phyloP scores from a whole-genome alignment of 2,329 filamentous ascomycete genomes.

The Penicillium sp. region DNA sequence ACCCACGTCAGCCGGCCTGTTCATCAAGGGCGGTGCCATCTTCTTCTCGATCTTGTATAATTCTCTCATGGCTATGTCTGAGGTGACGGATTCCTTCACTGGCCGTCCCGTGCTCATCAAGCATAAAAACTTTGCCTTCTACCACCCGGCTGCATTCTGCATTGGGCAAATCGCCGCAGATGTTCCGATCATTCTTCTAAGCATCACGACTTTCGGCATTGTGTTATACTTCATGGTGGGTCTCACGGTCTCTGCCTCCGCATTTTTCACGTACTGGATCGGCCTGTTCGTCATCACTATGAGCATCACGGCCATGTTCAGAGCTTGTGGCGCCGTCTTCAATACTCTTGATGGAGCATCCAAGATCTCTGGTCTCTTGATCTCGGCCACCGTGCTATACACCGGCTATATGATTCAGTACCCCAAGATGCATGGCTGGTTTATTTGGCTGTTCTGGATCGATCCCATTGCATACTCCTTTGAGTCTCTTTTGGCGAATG shows the following conservation, averaged over 20 bases:
- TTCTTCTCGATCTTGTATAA: constrained; percentile 62
- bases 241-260: constrained; percentile 48
- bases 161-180: constrained; percentile 46
- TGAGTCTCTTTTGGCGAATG: constrained; percentile 31
- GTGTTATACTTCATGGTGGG: constrained; percentile 63
- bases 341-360: constrained; percentile 56
- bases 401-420: constrained; percentile 44
- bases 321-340: constrained; percentile 54
- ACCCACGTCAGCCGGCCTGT: constrained; percentile 54
- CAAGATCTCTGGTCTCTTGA: constrained; percentile 44
- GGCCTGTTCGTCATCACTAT: constrained; percentile 25
- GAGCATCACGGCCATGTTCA: constrained; percentile 56
- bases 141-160: constrained; percentile 43
- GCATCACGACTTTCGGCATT: constrained; percentile 57
- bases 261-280: constrained; percentile 62
- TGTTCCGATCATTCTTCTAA: constrained; percentile 55
- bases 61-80: constrained; percentile 57
- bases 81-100: constrained; percentile 58
- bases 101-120: constrained; percentile 56
- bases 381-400: constrained; percentile 35
- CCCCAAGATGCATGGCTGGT: constrained; percentile 51
- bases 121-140: constrained; percentile 55
- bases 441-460: constrained; percentile 39
- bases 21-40: constrained; percentile 58
- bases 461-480: constrained; percentile 36